These are phyloP conservation scores for Sugiyamaella smithiae DNA, from an alignment of 805 yeast species.

Conservation along the genomic window DNA sequence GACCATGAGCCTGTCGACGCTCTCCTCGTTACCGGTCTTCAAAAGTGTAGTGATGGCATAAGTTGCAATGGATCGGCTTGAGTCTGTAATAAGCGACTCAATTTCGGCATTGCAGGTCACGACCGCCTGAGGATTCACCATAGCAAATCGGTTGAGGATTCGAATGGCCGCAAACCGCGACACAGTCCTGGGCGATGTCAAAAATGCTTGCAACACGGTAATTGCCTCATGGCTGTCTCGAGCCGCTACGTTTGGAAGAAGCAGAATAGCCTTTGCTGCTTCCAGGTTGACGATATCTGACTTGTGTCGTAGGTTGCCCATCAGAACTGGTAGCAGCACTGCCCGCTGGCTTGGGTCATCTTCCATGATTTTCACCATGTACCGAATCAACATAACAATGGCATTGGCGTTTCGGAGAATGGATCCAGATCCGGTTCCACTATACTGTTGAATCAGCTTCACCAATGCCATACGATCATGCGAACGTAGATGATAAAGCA, in stretches of 20 bases:
- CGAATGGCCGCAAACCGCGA: conserved; percentile 93
- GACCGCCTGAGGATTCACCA: conserved; percentile 72
- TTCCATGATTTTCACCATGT: conserved; percentile 64
- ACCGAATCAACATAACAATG: conserved; percentile 78
- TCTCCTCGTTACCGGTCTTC: conserved; percentile 89
- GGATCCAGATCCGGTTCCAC: conserved; percentile 43
- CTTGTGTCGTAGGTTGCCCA: conserved; percentile 71
- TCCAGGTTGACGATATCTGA: conserved; percentile 89
- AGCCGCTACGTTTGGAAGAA: conserved; percentile 53
- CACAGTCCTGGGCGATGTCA: conserved; percentile 85
- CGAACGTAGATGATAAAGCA: conserved; percentile 79
- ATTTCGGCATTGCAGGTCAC: conserved; percentile 74
- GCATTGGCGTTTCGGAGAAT: conserved; percentile 78
- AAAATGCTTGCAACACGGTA: conserved; percentile 65
- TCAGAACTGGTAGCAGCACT: conserved; percentile 61
- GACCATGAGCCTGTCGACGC: conserved; percentile 82
- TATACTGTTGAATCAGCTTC: conserved; percentile 80
- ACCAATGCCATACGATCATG: conserved; percentile 92
- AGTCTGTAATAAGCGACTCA: conserved; percentile 81
- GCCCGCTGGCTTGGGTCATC: conserved; percentile 67
- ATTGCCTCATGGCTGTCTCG: conserved; percentile 66
- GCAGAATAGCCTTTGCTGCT: conserved; percentile 74
- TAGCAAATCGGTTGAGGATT: conserved; percentile 78
- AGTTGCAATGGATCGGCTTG: conserved; percentile 90
- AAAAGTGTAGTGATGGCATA: conserved; percentile 94